Base-by-base conservation (phyloP, 2,329 filamentous ascomycete genomes). In the Botryotinia narcissicola region DNA sequence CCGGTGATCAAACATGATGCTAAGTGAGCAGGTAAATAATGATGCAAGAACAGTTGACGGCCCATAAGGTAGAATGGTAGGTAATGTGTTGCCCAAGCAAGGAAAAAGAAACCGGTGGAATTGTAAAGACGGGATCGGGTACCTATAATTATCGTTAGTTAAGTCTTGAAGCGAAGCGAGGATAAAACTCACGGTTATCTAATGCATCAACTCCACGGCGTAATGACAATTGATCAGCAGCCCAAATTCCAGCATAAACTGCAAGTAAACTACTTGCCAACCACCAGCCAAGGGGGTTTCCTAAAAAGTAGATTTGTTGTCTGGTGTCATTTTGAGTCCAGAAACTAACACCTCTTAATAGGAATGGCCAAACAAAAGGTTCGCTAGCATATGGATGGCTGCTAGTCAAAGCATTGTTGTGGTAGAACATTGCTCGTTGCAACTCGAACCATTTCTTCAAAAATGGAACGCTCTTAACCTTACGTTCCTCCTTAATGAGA, bases 61-160 rank as follows among this genome's bases (percentile, higher is more conserved):
- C 95, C 95, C 95, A 99, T 99, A 76, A 98, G 90, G 85, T 91
- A 99, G 87, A 99, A 99, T 70, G 95, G 95, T 83, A 97, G 90
- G 86, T 98, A 99, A 83, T 99, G 96, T 3, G 94, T 95, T 22
- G 93, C 94, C 96, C 96, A 99, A 73, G 94, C 94, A 73, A 99
- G 89, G 90, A 98, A 98, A 86, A 99, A 97, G 89, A 99, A 99
- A 37, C 96, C 96, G 0, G 96, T 98, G 72, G 94, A 98, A 87
- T 98, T 98, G 85, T 99, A 99, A 68, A 99, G 88, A 76, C 95
- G 94, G 37, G 93, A 95, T 77, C 96, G 95, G 44, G 96, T 94
- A 77, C 94, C 94, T 92, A 81, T 67, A 74, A 51, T 22, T 66
- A 75, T 61, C 64, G 73, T 71, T 64, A 80, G 85, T 80, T 85